Base-by-base conservation (phyloP, 2,329 filamentous ascomycete genomes). In the Diplodia scrobiculata region DNA sequence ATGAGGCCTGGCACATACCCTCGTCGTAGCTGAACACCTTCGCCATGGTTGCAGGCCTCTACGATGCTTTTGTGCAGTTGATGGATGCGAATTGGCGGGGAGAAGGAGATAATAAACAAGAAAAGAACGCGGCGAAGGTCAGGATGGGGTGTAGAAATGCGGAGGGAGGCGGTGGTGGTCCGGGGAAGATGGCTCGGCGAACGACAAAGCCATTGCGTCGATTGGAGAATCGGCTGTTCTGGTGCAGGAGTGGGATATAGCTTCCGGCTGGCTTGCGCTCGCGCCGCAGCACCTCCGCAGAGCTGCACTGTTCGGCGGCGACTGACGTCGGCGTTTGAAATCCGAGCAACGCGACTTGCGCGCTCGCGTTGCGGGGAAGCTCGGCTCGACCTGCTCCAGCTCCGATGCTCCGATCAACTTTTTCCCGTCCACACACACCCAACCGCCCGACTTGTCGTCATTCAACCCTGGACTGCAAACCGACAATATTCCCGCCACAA, bases 21-120 rank as follows among this genome's bases (percentile, higher is more conserved):
- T 89, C 88, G 67, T 85, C 84, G 70, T 87, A 88, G 73, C 89
- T 84, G 72, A 89, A 87, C 67, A 86, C 80, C 74, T 89, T 90
- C 38, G 82, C 79, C 88, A 90, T 90, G 25, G 1, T 36, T 45
- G 19, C 58, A 36, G n/a, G 38, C 7, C 1, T 41, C 27, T 36
- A 25, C 50, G 6, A 7, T 34, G 9, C 13, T 47, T 55, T 5
- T 48, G 25, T 36, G 3, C 38, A 48, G 34, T 45, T 55, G 25
- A 14, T 1, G 10, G n/a, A 21, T n/a, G 32, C 27, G 50, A 36
- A 27, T 32, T 38, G 25, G 50, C 21, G 21, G 34, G 4, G 62
- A 17, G 13, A 17, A 27, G 48, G 13, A 36, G 14, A 3, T 13
- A 47, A 45, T 29, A 10, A 9, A 53, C 25, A 17, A 21, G 25